Base-by-base conservation (phyloP, 495 filamentous ascomycete species). In the Bryoglossum gracile region DNA sequence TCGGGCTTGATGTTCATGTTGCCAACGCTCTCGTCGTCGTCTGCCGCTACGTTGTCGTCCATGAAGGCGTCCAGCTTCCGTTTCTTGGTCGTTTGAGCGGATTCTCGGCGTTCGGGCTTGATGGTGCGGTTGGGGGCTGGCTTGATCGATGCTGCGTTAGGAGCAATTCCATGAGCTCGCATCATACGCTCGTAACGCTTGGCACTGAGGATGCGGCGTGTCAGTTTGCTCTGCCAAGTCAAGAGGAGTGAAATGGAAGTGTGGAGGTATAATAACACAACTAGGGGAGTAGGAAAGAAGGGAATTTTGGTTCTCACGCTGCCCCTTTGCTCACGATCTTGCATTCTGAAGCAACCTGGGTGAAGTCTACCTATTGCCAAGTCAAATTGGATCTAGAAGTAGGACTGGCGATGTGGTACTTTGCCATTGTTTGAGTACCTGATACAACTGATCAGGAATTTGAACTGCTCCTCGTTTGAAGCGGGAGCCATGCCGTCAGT, bases 141-240 rank as follows among this genome's bases (percentile, higher is more conserved):
- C 33, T 59, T 61, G 33, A 54, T 55, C 21, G 30, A 47, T 3
- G 57, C 50, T 21, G 57, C 39, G 43, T 57, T 50, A 21, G 60
- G 48, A 21, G 56, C 43, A 46, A 79, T 77, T 28, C 68, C 67
- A 52, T 82, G 70, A 1, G 72, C 65, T 56, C 80, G 80, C 61
- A 81, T 68, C 34, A 85, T 70, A 2, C 81, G 72, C 63, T 81
- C 77, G 50, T 80, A 85, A 40, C 81, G 71, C 59, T 84, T 84
- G 13, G 79, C 76, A 1, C 80, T 83, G 41, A 44, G 28, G 10
- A 35, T 41, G 22, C 13, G 5, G 16, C 36, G 26, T 35, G 17
- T 44, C 21, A 43, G 17, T 49, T 21, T 34, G 23, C 13, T 30
- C 26, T 6, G 13, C 26, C 26, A 5, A 30, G 5, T 30, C 26